phyloP scores from a whole-genome alignment of 805 yeast genomes.

The Nakazawaea ishiwadae region DNA sequence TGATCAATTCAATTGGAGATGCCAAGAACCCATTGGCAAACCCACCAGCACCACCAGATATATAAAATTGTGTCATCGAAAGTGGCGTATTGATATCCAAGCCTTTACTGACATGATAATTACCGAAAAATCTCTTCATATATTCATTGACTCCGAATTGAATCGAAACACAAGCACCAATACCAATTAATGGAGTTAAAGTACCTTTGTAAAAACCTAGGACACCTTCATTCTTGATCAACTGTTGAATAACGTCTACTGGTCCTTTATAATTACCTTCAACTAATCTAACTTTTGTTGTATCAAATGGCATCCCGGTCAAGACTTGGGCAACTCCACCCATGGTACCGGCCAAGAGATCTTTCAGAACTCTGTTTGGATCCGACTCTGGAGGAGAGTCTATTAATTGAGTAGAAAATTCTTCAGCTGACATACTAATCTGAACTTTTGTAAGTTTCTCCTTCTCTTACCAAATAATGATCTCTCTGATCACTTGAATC shows the following conservation, averaged over 20 bases:
- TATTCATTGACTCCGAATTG: constrained; percentile 94
- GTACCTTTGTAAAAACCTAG: constrained; percentile 91
- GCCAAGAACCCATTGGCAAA: constrained; percentile 85
- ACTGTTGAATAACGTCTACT: constrained; percentile 66
- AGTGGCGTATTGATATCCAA: constrained; percentile 32
- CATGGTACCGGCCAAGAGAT: constrained; percentile 84
- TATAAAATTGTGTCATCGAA: constrained; percentile 62
- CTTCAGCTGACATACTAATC: constrained; percentile 19
- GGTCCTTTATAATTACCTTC: constrained; percentile 73
- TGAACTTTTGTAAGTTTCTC: not conserved
- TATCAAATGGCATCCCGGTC: constrained; percentile 95
- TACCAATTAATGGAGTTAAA: constrained; percentile 86
- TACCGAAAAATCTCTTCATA: constrained; percentile 75
- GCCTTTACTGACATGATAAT: constrained; percentile 37
- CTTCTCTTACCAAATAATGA: too few species aligned
- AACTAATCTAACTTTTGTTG: constrained; percentile 85
- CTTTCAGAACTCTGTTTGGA: constrained; percentile 54
- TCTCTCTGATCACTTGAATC: too few species aligned
- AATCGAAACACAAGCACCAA: constrained; percentile 96
- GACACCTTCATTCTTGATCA: constrained; percentile 77
- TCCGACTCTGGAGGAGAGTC: constrained; percentile 21
- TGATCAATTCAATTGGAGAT: constrained; percentile 90
- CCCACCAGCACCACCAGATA: constrained; percentile 90
- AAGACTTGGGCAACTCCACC: constrained; percentile 97
- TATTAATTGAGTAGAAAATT: constrained; percentile 16